Evolutionary conservation across 2,329 filamentous ascomycete species (phyloP).

Genomic region (Fusarium pseudoanthophilum): DNA sequence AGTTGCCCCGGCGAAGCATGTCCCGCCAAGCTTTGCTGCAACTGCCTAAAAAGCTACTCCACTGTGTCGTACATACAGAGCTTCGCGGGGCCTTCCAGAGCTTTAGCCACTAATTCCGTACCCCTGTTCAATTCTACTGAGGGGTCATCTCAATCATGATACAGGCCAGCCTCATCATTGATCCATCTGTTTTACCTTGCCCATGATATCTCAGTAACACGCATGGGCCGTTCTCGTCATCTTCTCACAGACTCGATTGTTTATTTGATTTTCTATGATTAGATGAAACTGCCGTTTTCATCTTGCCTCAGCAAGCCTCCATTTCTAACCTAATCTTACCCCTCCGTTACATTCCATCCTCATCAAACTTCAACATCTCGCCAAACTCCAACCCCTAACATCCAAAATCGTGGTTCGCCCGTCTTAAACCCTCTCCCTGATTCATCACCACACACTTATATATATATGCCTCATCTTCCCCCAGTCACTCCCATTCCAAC

Average conservation of each 20-base stretch:
- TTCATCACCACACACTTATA: constrained; percentile 11
- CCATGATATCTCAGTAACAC: neutral
- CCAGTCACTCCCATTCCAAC: constrained; percentile 39
- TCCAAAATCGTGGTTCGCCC: neutral
- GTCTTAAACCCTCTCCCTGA: neutral
- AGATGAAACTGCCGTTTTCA: neutral
- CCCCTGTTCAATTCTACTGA: constrained; percentile 3
- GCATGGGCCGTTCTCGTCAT: neutral
- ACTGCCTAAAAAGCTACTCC: neutral
- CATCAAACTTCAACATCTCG: neutral
- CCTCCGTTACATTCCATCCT: constrained; percentile 34
- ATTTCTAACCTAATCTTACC: constrained; percentile 1
- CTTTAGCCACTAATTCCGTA: neutral
- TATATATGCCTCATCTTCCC: constrained; percentile 43
- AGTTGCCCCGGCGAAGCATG: constrained; percentile 41
- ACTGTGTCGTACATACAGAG: constrained; percentile 5
- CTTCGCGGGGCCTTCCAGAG: neutral
- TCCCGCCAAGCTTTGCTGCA: neutral
- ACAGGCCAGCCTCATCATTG: neutral
- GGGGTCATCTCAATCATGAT: constrained; percentile 10
- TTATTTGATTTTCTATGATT: neutral
- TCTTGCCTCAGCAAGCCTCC: constrained; percentile 12
- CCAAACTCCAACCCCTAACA: neutral
- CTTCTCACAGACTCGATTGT: neutral
- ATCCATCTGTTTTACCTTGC: neutral